Evolutionary conservation across 1,139 yeast genomes (phyloP), one percentile per base, ranked within the genome.

Genomic region (Candida sp.): DNA sequence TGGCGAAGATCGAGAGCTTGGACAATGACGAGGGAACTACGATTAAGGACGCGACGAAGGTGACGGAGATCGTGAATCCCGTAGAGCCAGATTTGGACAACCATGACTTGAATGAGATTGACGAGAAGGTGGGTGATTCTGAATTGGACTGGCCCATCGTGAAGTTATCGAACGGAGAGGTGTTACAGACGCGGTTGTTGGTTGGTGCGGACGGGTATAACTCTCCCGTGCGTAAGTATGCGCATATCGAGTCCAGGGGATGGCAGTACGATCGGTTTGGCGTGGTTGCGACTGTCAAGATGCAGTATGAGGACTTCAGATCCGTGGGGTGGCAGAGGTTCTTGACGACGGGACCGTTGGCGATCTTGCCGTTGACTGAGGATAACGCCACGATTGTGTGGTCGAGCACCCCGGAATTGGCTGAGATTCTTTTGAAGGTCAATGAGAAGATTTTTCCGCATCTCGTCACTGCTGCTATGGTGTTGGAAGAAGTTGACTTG

Each of bases 141-240:
- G 58, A 63, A 7, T 64, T 73, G 42, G 83, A 84, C 48, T 91
- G 97, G 97, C 98, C 98, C 0, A 67, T 85, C 5, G 85, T 94
- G 3, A 77, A 81, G 27, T 74, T 94, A 23, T 83, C 84, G 25
- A 81, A 83, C 54, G 98, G 97, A 1, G 80, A 81, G 12, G 59
- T 65, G 12, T 73, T 88, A 47, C 83, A 83, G 60, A 81, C 98
- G 0, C 76, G 98, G 53, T 75, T 94, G 26, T 75, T 94, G 35
- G 84, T 93, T 11, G 99, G 99, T 7, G 97, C 98, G 23, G 99
- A 94, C 67, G 99, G 99, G 0, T 91, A 86, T 66, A 91, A 93
- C 67, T 92, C 98, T 0, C 98, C 98, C 0, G 99, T 90, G 3
- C 80, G 98, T 44, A 78, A 82, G 56, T 93, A 82, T 64, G 88